Evolutionary conservation across 805 yeast genomes (phyloP).

Genomic region (Candida odintsovae): DNA sequence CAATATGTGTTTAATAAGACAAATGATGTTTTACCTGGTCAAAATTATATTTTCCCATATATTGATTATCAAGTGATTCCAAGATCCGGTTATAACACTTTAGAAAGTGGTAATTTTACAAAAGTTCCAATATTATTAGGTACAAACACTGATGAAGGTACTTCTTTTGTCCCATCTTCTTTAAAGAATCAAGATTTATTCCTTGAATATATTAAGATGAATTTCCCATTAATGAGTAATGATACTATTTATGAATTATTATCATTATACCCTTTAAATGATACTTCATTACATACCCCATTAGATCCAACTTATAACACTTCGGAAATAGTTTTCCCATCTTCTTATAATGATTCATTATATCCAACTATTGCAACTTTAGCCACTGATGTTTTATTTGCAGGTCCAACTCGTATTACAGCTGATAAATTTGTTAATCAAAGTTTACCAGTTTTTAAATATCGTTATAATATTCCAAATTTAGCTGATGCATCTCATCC

Average conservation of each 20-base stretch:
- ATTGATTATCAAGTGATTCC: constrained; percentile 16
- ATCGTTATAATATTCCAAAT: constrained; percentile 8
- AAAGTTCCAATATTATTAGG: constrained; percentile 21
- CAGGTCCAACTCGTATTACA: constrained; percentile 10
- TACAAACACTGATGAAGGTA: constrained; percentile 20
- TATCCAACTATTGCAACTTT: constrained; percentile 3
- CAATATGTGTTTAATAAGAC: constrained; percentile 8
- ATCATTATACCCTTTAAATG: neutral
- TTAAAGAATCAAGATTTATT: constrained; percentile 3
- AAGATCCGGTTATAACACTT: constrained; percentile 8
- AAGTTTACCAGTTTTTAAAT: constrained; percentile 5
- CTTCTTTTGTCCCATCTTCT: constrained; percentile 2
- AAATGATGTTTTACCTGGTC: constrained; percentile 6
- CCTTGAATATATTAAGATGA: neutral
- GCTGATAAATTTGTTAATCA: constrained; percentile 3
- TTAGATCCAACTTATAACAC: constrained; percentile 13
- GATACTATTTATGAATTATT: neutral
- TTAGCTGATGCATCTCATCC: neutral
- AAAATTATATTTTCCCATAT: constrained; percentile 4
- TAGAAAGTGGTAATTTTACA: constrained; percentile 10
- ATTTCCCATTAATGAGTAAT: constrained; percentile 7
- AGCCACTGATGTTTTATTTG: constrained; percentile 9
- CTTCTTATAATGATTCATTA: neutral
- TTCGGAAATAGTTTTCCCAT: constrained; percentile 2
- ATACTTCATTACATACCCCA: constrained; percentile 1